A percentile compares a stretch with the other conserved stretches of the same genome.
These are phyloP conservation scores for Tubosaeta sp. DNA, from an alignment of 768 basidiomycete genomes.

Conservation along the genomic window DNA sequence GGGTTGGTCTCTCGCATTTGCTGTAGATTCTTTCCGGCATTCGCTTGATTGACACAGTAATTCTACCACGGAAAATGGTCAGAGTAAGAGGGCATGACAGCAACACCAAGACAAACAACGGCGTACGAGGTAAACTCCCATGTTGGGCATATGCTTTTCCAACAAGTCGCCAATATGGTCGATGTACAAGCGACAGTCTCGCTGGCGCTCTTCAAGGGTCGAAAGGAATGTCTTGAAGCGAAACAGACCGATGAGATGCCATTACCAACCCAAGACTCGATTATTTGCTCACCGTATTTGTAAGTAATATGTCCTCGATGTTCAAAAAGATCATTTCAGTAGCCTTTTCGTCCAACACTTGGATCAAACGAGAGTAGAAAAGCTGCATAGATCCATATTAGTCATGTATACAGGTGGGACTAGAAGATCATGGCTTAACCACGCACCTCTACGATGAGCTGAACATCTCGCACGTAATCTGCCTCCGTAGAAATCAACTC, in stretches of 20 bases:
- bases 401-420: neutral
- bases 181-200: constrained; percentile 86
- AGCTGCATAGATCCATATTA: constrained; percentile 40
- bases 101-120: neutral
- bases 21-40: constrained; percentile 72
- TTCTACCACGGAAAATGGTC: constrained; percentile 40
- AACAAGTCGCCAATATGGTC: constrained; percentile 87
- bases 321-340: constrained; percentile 86
- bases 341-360: constrained; percentile 69
- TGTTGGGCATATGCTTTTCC: constrained; percentile 65
- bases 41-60: constrained; percentile 87
- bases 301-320: constrained; percentile 86
- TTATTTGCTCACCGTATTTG: constrained; percentile 63
- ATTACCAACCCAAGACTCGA: neutral
- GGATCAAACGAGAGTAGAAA: constrained; percentile 79
- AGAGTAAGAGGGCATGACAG: neutral
- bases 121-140: constrained; percentile 75
- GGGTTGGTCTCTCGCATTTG: constrained; percentile 65
- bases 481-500: constrained; percentile 91
- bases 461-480: constrained; percentile 86
- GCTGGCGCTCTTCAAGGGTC: constrained; percentile 87
- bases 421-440: constrained; percentile 1
- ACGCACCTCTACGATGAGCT: constrained; percentile 83
- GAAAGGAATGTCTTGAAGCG: constrained; percentile 68
- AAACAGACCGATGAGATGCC: neutral